These are phyloP conservation scores for Exophiala sp. DNA, from an alignment of 2,329 filamentous ascomycete species.

Conservation along the genomic window DNA sequence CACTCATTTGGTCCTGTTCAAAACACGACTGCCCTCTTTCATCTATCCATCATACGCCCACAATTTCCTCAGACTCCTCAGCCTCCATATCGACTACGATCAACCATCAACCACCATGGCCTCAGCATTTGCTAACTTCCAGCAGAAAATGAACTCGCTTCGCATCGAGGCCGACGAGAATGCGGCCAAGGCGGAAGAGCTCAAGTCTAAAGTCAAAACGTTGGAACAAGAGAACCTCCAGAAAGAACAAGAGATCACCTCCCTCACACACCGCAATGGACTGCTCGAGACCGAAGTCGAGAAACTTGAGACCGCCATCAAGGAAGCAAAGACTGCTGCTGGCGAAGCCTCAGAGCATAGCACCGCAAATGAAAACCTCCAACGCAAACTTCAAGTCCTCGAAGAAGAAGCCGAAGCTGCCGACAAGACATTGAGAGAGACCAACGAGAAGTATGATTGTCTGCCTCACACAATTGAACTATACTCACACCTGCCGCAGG, in stretches of 20 bases:
- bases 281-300: constrained; percentile 87
- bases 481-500: constrained; percentile 48
- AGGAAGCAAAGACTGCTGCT: constrained; percentile 82
- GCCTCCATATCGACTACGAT: constrained; percentile 19
- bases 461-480: constrained; percentile 1
- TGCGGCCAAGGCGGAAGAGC: constrained; percentile 76
- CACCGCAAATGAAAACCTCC: constrained; percentile 85
- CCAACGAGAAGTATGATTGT: constrained; percentile 88
- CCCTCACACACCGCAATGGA: constrained; percentile 90
- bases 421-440: constrained; percentile 92
- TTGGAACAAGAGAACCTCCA: constrained; percentile 92
- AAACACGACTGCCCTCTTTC: not conserved
- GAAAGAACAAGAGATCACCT: constrained; percentile 98
- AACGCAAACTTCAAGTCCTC: constrained; percentile 88
- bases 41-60: constrained; percentile 9
- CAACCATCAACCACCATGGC: constrained; percentile 24
- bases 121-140: constrained; percentile 29
- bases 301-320: constrained; percentile 80
- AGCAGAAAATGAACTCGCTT: constrained; percentile 89
- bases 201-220: constrained; percentile 78
- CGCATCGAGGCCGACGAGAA: constrained; percentile 90
- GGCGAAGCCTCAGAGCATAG: constrained; percentile 78
- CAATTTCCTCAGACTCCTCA: constrained; percentile 29
- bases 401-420: constrained; percentile 97
- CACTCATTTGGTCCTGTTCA: constrained; percentile 8